phyloP scores from a whole-genome alignment of 345 rosid genomes.

The Melaleuca quinquenervia region DNA sequence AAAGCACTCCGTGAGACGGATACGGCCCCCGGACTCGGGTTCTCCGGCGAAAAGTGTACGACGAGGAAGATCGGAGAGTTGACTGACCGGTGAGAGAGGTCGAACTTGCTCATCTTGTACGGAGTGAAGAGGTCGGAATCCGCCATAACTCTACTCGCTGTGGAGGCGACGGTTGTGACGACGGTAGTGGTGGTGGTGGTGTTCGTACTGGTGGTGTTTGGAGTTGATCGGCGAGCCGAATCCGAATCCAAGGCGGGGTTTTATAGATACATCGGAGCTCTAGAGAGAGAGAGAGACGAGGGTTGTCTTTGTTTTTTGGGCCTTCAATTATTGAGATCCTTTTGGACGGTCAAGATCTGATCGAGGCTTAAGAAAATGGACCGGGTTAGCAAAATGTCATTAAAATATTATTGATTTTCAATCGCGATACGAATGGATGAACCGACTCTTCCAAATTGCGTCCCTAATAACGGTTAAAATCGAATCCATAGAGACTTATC shows the following conservation, averaged over 20 bases:
- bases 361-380: neutral
- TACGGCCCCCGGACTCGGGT: no score
- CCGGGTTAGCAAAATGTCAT: neutral
- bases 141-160: neutral
- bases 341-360: neutral
- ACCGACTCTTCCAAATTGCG: neutral
- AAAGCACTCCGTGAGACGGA: no score
- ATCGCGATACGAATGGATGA: neutral
- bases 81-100: constrained; percentile 64
- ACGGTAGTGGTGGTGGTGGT: neutral
- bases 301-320: accelerated
- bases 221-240: neutral
- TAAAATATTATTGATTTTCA: neutral
- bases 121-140: constrained; percentile 41
- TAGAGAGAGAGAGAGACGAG: neutral
- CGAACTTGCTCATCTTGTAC: constrained; percentile 68
- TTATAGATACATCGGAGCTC: neutral
- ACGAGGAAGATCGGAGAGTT: neutral
- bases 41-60: no score
- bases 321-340: neutral
- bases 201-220: neutral
- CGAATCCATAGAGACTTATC: neutral
- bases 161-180: neutral
- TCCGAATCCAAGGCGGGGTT: neutral
- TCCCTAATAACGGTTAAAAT: neutral